Base-by-base conservation (phyloP, 371 early-diverging fungal species). In the Mucor saturninus region DNA sequence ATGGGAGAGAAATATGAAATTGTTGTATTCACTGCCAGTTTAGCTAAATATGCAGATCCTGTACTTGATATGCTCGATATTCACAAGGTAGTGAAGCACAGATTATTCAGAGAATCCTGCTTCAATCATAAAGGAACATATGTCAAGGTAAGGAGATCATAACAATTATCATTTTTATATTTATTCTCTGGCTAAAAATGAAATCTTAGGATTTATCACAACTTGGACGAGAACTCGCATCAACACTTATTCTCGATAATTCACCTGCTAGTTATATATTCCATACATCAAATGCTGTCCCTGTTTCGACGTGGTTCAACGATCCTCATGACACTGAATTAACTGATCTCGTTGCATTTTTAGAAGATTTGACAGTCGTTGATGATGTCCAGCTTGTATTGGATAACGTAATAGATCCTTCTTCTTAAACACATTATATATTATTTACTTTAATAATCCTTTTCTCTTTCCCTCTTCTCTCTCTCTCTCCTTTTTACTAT, bases 41-140 rank as follows among this genome's bases (percentile, higher is more conserved):
- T 97, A 59, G 87, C 96, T 61, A 97, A 94, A 93, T 99, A 99
- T 71, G 99, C 97, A 32, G 95, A 97, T 73, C 98, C 98, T 26
- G 97, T 98, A 2, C 76, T 98, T 38, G 96, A 97, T 77, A 87
- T 90, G 80, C 83, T 99, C 50, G 99, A 98, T 85, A 79, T 77
- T 56, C 86, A 88, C 69, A 78, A 85, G 45, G 94, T 93, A 4
- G 90, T 99, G 29, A 85, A 86, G 54, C 96, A 97, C 74, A 83
- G 96, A 43, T 81, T 99, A 54, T 98, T 96, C 85, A 88, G 99
- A 66, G 97, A 97, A 70, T 89, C 93, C n/a, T 99, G 99, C 78
- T 87, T 89, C 56, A 89, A 96, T 73, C 91, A 95, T 74, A 91
- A 91, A 67, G 97, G 97, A 55, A 96, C 91, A 76, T 98, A 96